Percentiles rank a stretch among this genome's conserved stretches.
Evolutionary conservation across 371 early-diverging fungal species (phyloP).

Genomic region (Rhizopus microsporus): DNA sequence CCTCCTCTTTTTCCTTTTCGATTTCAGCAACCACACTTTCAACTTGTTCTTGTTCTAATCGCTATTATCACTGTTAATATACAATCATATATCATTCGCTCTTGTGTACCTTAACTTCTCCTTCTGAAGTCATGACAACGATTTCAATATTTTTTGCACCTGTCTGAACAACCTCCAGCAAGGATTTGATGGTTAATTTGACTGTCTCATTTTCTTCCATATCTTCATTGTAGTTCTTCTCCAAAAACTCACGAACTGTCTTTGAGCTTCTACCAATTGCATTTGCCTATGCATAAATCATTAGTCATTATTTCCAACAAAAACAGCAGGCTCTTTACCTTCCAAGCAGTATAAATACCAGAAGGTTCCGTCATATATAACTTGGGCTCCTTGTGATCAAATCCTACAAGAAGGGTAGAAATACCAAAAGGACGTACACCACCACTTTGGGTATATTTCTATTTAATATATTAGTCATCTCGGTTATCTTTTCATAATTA

Average conservation of each 20-base stretch:
- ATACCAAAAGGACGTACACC: conserved; percentile 99
- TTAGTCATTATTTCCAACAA: neutral
- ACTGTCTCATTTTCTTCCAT: conserved; percentile 79
- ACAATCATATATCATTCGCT: neutral
- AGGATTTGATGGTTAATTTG: conserved; percentile 89
- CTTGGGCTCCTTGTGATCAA: conserved; percentile 84
- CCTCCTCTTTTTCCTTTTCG: conserved; percentile 92
- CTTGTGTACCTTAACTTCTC: conserved; percentile 61
- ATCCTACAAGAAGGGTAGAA: conserved; percentile 96
- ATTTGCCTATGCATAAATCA: conserved; percentile 65
- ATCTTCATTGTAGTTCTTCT: conserved; percentile 93
- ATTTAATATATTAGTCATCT: neutral
- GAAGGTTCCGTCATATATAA: conserved; percentile 99
- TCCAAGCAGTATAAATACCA: conserved; percentile 99
- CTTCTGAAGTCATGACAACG: conserved; percentile 83
- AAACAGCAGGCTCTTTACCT: conserved; percentile 55
- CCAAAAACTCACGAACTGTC: conserved; percentile 96
- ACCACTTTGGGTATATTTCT: conserved; percentile 99
- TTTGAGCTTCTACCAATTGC: conserved; percentile 96
- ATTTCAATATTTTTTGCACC: conserved; percentile 98
- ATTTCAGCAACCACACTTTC: conserved; percentile 84
- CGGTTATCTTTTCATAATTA: neutral
- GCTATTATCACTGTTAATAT: conserved; percentile 34
- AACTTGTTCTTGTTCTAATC: conserved; percentile 79
- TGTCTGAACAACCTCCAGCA: conserved; percentile 98